Evolutionary conservation across 1,139 yeast genomes (phyloP).

Genomic region (Debaryomyces psychrophilus): DNA sequence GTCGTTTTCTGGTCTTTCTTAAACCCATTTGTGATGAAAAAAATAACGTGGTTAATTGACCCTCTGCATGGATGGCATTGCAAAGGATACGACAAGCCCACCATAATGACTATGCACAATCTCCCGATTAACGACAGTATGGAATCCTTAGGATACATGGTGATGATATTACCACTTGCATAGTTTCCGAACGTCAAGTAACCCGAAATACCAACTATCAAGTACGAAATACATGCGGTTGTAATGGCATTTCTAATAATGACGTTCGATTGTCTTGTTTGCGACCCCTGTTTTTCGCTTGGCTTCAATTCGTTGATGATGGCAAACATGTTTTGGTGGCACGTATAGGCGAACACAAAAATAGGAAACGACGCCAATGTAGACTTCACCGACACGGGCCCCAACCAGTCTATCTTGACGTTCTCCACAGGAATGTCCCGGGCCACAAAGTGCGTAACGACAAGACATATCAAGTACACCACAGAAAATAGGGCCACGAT

Average conservation of each 20-base stretch:
- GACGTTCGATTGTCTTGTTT: conserved; percentile 54
- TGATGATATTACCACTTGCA: conserved; percentile 70
- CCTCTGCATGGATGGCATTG: conserved; percentile 83
- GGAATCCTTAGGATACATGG: conserved; percentile 64
- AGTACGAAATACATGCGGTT: conserved; percentile 61
- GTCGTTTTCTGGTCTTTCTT: conserved; percentile 18
- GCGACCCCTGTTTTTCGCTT: conserved; percentile 42
- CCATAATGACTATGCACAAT: conserved; percentile 69
- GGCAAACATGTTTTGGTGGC: conserved; percentile 93
- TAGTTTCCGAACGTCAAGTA: conserved; percentile 83
- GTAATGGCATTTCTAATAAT: conserved; percentile 63
- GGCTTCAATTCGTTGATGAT: conserved; percentile 70
- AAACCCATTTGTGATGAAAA: conserved; percentile 45
- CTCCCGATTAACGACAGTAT: conserved; percentile 67
- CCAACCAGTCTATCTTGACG: conserved; percentile 32
- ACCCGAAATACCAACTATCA: conserved; percentile 79
- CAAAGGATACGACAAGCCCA: conserved; percentile 68
- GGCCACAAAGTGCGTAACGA: conserved; percentile 61
- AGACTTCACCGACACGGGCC: conserved; percentile 41
- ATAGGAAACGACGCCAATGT: conserved; percentile 72
- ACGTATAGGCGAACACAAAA: conserved; percentile 90
- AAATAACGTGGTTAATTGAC: conserved; percentile 68
- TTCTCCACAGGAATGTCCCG: conserved; percentile 33
- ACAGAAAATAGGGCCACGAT: conserved; percentile 82
- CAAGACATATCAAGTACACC: conserved; percentile 74